Base-by-base conservation (phyloP, 2,329 filamentous ascomycete species). In the Fusarium mundagurra region DNA sequence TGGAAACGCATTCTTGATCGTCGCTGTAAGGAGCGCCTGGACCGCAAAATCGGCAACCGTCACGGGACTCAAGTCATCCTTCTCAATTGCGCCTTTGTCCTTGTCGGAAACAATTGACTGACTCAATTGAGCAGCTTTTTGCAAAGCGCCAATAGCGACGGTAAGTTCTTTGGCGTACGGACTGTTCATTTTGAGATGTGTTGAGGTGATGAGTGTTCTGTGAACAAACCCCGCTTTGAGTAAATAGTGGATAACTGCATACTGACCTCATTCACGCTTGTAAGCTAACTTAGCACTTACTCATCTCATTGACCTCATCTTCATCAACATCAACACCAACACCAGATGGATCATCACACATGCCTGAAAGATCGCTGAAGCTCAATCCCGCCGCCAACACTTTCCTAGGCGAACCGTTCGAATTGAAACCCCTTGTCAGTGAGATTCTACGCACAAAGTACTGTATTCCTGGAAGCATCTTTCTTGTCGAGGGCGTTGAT, bases 11-110 rank as follows among this genome's bases (percentile, higher is more conserved):
- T 79, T 68, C 61, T 86, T 85, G 65, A 90, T 81, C 5, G 86
- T 86, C 43, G 84, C 81, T 11, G 86, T 86, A 45, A 90, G 83
- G 10, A 90, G 82, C 1, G 88, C 88, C 75, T 90, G 88, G 65
- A 89, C 86, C 61, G 89, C 88, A 72, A 90, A 90, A 79, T 91
- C 89, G 77, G 86, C 89, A 27, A 90, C 83, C 1, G 89, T 91
- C 53, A 90, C 89, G 6, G 88, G 88, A 63, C 86, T 88, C 41
- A 89, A 81, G 77, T 90, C 88, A 48, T 86, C 84, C 71, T 91
- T 91, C 67, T 86, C 82, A 31, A 89, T 79, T 31, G 84, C 82
- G 62, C 86, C 86, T 76, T 88, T 88, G 79, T 88, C 86, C 36
- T 83, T 81, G 6, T 83, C 78, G 2, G 83, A 79, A 50, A 89